phyloP scores from a whole-genome alignment of 192 early-diverging fungal species.

The Backusella macrospora region DNA sequence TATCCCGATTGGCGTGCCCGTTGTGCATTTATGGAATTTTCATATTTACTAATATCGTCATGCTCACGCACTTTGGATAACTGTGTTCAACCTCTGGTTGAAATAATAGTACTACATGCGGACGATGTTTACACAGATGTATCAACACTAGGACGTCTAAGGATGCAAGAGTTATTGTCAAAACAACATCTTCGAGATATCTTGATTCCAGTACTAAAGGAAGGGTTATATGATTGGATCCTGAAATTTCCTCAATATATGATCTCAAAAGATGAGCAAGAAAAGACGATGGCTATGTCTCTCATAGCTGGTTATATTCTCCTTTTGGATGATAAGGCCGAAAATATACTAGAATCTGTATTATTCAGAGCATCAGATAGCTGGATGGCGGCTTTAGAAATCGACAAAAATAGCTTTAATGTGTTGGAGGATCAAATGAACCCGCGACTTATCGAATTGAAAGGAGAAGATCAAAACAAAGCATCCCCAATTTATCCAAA shows the following conservation, averaged over 20 bases:
- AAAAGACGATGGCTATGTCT: constrained; percentile 37
- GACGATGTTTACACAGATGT: constrained; percentile 43
- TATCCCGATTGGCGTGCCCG: constrained; percentile 43
- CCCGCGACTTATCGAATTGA: constrained; percentile 24
- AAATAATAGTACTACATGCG: constrained; percentile 42
- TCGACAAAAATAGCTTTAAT: constrained; percentile 34
- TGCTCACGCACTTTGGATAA: constrained; percentile 42
- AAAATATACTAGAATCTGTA: constrained; percentile 34
- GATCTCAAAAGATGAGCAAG: constrained; percentile 36
- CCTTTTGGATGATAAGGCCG: constrained; percentile 33
- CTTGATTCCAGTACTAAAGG: constrained; percentile 42
- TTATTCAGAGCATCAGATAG: constrained; percentile 37
- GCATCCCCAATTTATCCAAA: constrained; percentile 25
- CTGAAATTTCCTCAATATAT: constrained; percentile 39
- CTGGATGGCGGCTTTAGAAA: constrained; percentile 42
- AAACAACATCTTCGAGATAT: constrained; percentile 13
- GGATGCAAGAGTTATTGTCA: constrained; percentile 20
- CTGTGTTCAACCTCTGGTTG: constrained; percentile 32
- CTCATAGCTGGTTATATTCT: constrained; percentile 38
- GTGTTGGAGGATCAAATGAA: constrained; percentile 36
- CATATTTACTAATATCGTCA: constrained; percentile 30
- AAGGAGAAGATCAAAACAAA: neutral
- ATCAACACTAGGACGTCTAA: constrained; percentile 18
- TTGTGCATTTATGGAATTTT: constrained; percentile 40
- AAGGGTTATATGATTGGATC: constrained; percentile 39